Evolutionary conservation across 257 asterid species (phyloP).

Genomic region (Penstemon davidsonii): DNA sequence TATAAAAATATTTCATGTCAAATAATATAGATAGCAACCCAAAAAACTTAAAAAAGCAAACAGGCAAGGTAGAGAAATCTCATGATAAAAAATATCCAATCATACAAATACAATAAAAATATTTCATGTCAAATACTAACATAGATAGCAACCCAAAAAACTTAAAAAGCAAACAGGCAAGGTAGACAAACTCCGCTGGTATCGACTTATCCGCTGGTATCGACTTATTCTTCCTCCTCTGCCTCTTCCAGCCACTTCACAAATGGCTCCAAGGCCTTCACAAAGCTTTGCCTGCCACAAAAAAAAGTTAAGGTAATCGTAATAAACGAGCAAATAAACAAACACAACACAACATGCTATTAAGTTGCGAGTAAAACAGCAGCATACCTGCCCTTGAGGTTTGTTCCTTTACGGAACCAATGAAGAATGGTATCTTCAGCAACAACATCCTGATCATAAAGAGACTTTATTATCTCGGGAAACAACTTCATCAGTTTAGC

Average conservation of each 20-base stretch:
- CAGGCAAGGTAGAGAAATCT: background rate
- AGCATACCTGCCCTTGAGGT: constrained; percentile 84
- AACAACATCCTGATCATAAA: constrained; percentile 90
- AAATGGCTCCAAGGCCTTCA: constrained; percentile 90
- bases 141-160: background rate
- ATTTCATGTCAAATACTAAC: background rate
- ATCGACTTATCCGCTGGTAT: constrained; percentile 22
- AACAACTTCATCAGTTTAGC: constrained; percentile 93
- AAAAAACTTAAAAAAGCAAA: background rate
- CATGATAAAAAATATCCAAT: background rate
- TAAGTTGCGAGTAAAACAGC: background rate
- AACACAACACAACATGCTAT: too few relatives aligned
- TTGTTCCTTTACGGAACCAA: constrained; percentile 95
- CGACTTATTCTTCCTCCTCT: constrained; percentile 81
- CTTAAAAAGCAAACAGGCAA: constrained; percentile 3
- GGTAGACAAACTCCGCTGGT: background rate
- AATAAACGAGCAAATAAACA: background rate
- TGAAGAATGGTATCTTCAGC: constrained; percentile 96
- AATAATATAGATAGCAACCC: background rate
- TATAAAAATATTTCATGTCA: background rate
- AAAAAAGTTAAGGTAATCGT: too few relatives aligned
- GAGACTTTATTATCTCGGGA: constrained; percentile 91
- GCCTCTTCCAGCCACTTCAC: constrained; percentile 99
- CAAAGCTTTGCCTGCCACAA: constrained; percentile 72
- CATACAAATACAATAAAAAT: background rate